Percentiles rank a stretch among this genome's conserved stretches.
phyloP scores from a whole-genome alignment of 2,329 filamentous ascomycete genomes.

The Penicillium sp. region DNA sequence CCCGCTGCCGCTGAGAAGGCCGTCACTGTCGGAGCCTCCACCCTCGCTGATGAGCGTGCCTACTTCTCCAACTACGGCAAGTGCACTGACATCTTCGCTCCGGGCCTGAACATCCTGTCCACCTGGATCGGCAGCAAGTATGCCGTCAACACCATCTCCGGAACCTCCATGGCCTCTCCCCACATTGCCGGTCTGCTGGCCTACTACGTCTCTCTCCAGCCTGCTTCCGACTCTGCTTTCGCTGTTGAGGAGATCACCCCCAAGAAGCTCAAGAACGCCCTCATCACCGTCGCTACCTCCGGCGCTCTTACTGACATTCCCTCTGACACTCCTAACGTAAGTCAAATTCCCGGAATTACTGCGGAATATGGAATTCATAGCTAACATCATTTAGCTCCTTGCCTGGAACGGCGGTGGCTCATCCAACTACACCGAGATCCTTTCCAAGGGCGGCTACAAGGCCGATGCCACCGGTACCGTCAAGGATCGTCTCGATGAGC shows the following conservation, averaged over 20 bases:
- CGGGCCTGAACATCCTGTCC: constrained; percentile 93
- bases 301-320: constrained; percentile 80
- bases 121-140: constrained; percentile 98
- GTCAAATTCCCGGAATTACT: constrained; percentile 24
- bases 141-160: constrained; percentile 97
- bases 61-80: constrained; percentile 99
- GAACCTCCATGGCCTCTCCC: constrained; percentile 98
- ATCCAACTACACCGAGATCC: constrained; percentile 84
- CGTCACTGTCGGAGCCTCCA: constrained; percentile 93
- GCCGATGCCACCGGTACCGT: constrained; percentile 39
- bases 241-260: constrained; percentile 87
- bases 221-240: constrained; percentile 84
- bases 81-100: constrained; percentile 99
- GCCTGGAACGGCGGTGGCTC: constrained; percentile 98
- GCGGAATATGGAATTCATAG: background rate
- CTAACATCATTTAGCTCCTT: constrained; percentile 61
- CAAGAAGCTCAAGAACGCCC: constrained; percentile 86
- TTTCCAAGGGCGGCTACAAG: constrained; percentile 72
- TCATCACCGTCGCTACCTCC: constrained; percentile 80
- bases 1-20: constrained; percentile 89
- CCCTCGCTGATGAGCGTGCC: constrained; percentile 89
- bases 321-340: constrained; percentile 77
- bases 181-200: constrained; percentile 95
- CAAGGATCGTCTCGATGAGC: constrained; percentile 40
- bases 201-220: constrained; percentile 97